These are phyloP conservation scores for Fusarium floridanum DNA, from an alignment of 2,329 filamentous ascomycete genomes.

Conservation along the genomic window DNA sequence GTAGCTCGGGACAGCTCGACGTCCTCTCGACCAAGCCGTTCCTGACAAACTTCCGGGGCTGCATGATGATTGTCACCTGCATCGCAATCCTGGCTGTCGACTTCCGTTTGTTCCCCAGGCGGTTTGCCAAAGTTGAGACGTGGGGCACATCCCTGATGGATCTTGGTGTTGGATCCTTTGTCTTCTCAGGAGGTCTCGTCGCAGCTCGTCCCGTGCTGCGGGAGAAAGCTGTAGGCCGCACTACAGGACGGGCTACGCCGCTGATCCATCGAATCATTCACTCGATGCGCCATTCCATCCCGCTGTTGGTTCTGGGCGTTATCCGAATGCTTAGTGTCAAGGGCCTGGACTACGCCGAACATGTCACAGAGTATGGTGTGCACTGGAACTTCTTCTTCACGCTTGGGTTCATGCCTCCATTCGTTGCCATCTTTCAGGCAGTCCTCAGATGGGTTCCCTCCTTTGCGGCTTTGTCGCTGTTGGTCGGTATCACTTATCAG, in stretches of 20 bases:
- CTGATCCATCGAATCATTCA: conserved; percentile 70
- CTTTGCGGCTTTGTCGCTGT: conserved; percentile 79
- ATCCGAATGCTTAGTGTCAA: conserved; percentile 91
- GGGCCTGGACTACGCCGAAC: conserved; percentile 94
- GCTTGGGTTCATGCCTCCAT: conserved; percentile 86
- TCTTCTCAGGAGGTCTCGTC: conserved; percentile 94
- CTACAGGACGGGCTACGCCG: conserved; percentile 62
- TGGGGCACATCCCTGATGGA: conserved; percentile 99
- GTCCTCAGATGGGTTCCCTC: conserved; percentile 78
- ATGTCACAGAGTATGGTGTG: conserved; percentile 96
- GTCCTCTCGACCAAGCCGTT: conserved; percentile 88
- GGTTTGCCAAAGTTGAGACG: conserved; percentile 98
- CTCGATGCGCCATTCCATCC: conserved; percentile 84
- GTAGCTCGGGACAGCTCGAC: conserved; percentile 42
- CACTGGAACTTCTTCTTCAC: conserved; percentile 99
- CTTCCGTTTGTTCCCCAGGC: conserved; percentile 90
- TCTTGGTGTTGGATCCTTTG: conserved; percentile 95
- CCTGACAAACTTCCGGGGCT: conserved; percentile 89
- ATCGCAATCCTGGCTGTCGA: conserved; percentile 96
- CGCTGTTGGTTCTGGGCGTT: conserved; percentile 83
- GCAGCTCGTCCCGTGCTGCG: conserved; percentile 85
- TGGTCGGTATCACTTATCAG: conserved; percentile 80
- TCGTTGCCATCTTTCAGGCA: conserved; percentile 85
- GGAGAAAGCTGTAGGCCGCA: conserved; percentile 66
- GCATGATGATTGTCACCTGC: conserved; percentile 92